Evolutionary conservation across 2,329 filamentous ascomycete genomes (phyloP).

Genomic region (Allantophomopsis lycopodina): DNA sequence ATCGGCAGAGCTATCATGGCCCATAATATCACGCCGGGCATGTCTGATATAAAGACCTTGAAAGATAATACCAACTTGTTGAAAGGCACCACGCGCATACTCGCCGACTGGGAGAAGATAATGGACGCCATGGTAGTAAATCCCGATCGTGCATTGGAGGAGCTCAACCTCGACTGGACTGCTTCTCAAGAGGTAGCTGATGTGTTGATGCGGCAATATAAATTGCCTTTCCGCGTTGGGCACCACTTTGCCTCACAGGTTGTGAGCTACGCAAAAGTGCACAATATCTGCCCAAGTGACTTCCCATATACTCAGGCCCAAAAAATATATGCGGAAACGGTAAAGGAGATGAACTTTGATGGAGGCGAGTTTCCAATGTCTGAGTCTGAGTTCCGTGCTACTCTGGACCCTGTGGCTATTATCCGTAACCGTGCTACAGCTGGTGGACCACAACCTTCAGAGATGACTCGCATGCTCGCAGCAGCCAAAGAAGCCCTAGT

Average conservation of each 20-base stretch:
- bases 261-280: conserved; percentile 1
- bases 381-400: conserved; percentile 1
- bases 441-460: conserved; percentile 2
- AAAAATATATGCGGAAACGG: conserved; percentile 1
- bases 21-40: conserved; percentile 1
- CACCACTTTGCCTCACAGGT: conserved; percentile 2
- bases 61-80: background rate
- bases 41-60: background rate
- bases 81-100: background rate
- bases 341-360: background rate
- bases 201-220: conserved; percentile 1
- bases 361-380: conserved; percentile 1
- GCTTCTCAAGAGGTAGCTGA: conserved; percentile 2
- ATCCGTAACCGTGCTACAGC: conserved; percentile 1
- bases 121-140: conserved; percentile 1
- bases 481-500: background rate
- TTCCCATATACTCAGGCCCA: conserved; percentile 2
- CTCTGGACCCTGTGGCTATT: conserved; percentile 2
- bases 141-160: conserved; percentile 1
- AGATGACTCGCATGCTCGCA: conserved; percentile 1
- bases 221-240: conserved; percentile 3
- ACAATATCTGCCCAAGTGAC: conserved; percentile 1
- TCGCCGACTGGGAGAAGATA: conserved; percentile 1
- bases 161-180: conserved; percentile 1
- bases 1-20: background rate